A percentile compares a stretch with the other conserved stretches of the same genome.
Conservation (phyloP, 2,329 filamentous ascomycete genomes). For the Beauveria scarabaeidicola region DNA sequence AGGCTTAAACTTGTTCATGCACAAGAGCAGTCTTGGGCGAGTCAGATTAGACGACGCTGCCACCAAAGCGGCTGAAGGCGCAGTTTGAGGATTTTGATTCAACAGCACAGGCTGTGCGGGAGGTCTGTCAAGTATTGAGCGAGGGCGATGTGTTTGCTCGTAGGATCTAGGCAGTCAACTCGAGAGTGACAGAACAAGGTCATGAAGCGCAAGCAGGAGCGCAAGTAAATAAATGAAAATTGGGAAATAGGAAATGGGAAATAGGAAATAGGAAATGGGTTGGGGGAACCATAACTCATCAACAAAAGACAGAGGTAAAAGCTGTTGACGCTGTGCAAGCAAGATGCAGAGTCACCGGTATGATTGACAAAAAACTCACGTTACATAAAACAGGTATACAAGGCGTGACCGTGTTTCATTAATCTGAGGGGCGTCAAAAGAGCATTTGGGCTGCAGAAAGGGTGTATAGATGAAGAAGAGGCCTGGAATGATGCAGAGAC, state of each 20-base stretch:
- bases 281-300: background rate
- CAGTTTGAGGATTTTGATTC: background rate
- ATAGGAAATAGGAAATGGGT: background rate
- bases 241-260: too few relatives aligned
- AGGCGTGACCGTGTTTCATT: slow-evolving; percentile 2
- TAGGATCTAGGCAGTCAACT: background rate
- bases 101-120: background rate
- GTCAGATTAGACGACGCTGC: background rate
- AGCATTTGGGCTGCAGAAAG: background rate
- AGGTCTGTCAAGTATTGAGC: background rate
- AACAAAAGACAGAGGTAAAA: background rate
- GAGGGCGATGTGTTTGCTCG: background rate
- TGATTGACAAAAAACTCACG: slow-evolving; percentile 5
- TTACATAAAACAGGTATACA: slow-evolving; percentile 5
- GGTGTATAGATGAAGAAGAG: background rate
- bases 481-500: background rate
- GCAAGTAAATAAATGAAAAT: too few relatives aligned
- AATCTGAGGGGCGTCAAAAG: background rate
- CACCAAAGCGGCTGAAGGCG: background rate
- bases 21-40: background rate
- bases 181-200: background rate
- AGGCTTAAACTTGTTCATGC: background rate
- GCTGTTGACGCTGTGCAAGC: background rate
- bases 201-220: background rate
- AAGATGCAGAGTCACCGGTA: background rate